A percentile compares a stretch with the other conserved stretches of the same genome.
Evolutionary conservation across 2,329 filamentous ascomycete species (phyloP).

Genomic region (Exophiala bonariae): DNA sequence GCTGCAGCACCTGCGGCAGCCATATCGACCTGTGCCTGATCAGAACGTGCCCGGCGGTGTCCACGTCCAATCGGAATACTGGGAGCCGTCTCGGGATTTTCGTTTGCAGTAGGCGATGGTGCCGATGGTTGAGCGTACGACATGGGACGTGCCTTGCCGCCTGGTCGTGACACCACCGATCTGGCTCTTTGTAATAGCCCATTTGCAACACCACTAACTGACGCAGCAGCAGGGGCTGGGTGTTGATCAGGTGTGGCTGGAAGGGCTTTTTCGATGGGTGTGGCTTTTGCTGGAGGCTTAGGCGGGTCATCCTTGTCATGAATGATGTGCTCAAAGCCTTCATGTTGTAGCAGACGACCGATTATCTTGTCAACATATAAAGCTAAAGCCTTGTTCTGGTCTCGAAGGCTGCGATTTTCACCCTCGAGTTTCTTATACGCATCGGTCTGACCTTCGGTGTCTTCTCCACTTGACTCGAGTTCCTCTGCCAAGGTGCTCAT

Average conservation of each 20-base stretch:
- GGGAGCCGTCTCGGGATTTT: slow-evolving; percentile 49
- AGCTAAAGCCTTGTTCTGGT: slow-evolving; percentile 95
- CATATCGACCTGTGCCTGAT: slow-evolving; percentile 38
- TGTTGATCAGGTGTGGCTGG: slow-evolving; percentile 64
- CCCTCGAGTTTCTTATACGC: slow-evolving; percentile 69
- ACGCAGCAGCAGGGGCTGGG: slow-evolving; percentile 46
- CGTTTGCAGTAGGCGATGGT: slow-evolving; percentile 39
- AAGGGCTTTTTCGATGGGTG: slow-evolving; percentile 73
- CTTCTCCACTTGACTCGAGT: slow-evolving; percentile 67
- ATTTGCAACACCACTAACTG: slow-evolving; percentile 62
- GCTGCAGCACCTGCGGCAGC: slow-evolving; percentile 65
- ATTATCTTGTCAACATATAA: slow-evolving; percentile 99
- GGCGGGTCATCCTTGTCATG: slow-evolving; percentile 38
- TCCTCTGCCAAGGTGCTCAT: slow-evolving; percentile 77
- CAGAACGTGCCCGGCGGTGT: slow-evolving; percentile 52
- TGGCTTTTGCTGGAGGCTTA: slow-evolving; percentile 42
- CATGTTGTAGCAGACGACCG: slow-evolving; percentile 86
- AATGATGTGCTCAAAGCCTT: slow-evolving; percentile 81
- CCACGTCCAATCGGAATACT: slow-evolving; percentile 47
- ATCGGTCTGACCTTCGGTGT: slow-evolving; percentile 61
- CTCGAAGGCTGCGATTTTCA: slow-evolving; percentile 77
- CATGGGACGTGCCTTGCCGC: slow-evolving; percentile 31
- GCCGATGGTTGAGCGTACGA: slow-evolving; percentile 43
- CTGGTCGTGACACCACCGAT: slow-evolving; percentile 53
- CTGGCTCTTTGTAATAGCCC: slow-evolving; percentile 60